These are phyloP conservation scores for Exophiala sp. DNA, from an alignment of 2,329 filamentous ascomycete genomes.

Conservation along the genomic window DNA sequence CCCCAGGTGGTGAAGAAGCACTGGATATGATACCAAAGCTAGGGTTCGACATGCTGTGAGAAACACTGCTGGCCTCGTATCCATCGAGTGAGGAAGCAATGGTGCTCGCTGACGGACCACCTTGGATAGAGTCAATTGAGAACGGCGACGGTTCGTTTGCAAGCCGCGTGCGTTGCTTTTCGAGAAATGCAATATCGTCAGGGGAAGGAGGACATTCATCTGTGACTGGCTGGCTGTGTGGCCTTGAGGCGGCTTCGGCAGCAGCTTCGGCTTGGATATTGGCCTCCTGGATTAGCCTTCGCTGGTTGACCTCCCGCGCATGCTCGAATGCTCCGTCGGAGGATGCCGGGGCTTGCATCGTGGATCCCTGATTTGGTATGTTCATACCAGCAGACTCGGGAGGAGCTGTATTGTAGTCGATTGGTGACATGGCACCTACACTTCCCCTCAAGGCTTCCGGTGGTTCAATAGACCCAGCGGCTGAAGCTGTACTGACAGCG, in stretches of 20 bases:
- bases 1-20: conserved; percentile 45
- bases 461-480: conserved; percentile 41
- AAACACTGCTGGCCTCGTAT: conserved; percentile 45
- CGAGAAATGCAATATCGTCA: conserved; percentile 27
- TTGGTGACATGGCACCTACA: not conserved
- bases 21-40: conserved; percentile 47
- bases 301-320: conserved; percentile 29
- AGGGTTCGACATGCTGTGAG: conserved; percentile 46
- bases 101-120: conserved; percentile 41
- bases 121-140: conserved; percentile 12
- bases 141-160: conserved; percentile 9
- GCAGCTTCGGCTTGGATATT: conserved; percentile 15
- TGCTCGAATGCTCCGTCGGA: conserved; percentile 28
- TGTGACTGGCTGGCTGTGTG: conserved; percentile 6
- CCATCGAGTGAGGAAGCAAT: conserved; percentile 47
- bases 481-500: conserved; percentile 43
- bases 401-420: conserved; percentile 12
- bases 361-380: conserved; percentile 2
- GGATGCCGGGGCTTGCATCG: conserved; percentile 21
- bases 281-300: conserved; percentile 28
- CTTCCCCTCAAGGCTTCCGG: conserved; percentile 35
- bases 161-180: conserved; percentile 11
- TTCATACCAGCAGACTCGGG: conserved; percentile 3
- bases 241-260: conserved; percentile 6
- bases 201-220: conserved; percentile 32